Evolutionary conservation across 805 yeast species (phyloP), one percentile per base, ranked within the genome.

Genomic region (Candida boleticola): DNA sequence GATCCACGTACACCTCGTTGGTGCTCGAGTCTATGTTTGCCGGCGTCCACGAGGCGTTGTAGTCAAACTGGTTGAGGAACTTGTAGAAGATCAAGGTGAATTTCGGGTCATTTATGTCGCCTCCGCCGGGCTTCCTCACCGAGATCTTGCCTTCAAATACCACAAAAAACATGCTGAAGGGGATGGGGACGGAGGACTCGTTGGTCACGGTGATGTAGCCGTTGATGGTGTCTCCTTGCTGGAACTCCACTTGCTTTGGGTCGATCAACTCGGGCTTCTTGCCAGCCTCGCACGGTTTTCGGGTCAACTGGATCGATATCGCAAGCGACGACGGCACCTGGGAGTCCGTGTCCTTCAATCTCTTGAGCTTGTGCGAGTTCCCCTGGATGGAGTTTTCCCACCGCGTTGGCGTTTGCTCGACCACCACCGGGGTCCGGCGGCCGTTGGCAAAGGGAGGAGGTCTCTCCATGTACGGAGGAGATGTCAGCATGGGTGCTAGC

Each of bases 11-110:
- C 2, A 30, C 20, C 7, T 40, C 47, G 5, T 36, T 45, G 7
- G 18, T 26, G 10, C 25, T 29, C 5, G 36, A 26, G 21, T 52
- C 54, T 18, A 53, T 49, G 18, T 41, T 39, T 3, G 55, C 62
- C 1, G 63, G 64, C 1, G 64, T 57, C 64, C 65, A 60, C 22
- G 60, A 55, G 4, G 65, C 63, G 17, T 51, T 47, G 46, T 49
- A 60, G 39, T 60, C 65, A 39, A 58, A 58, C 65, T 58, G 58
- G 39, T 60, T 60, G 40, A 60, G 53, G 41, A 60, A 60, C 48
- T 60, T 60, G 48, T 52, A 52, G 44, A 53, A 57, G 4, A 57
- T 48, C 32, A 49, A 46, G 11, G 63, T 61, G n/a, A 30, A 30
- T 45, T 46, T 52, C 22, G 47, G 44, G 11, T 50, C 55, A 4